phyloP scores from a whole-genome alignment of 192 early-diverging fungal species.

The Coemansia sp. region DNA sequence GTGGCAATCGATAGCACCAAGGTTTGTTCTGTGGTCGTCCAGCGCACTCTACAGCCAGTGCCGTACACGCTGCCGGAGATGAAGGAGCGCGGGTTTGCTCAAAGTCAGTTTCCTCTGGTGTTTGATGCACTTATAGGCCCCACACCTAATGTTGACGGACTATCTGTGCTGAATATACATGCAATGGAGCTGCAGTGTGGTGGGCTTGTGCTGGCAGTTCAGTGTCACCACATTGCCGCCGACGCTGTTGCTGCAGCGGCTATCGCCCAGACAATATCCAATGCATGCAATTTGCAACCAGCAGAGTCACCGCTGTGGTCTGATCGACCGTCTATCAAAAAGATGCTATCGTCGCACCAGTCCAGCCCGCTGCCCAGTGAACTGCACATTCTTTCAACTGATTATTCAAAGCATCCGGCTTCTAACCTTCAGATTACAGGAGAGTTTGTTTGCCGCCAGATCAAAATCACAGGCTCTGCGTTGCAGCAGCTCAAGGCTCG shows the following conservation, averaged over 20 bases:
- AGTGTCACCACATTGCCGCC: slow-evolving; percentile 20
- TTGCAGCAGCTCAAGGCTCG: neutral
- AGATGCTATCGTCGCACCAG: neutral
- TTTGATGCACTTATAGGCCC: slow-evolving; percentile 6
- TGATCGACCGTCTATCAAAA: neutral
- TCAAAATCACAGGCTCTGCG: neutral
- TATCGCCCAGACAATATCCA: slow-evolving; percentile 11
- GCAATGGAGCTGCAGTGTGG: slow-evolving; percentile 12
- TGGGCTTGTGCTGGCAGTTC: slow-evolving; percentile 6
- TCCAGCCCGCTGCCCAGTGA: neutral
- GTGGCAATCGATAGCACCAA: neutral
- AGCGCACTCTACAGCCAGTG: neutral
- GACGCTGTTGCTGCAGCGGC: slow-evolving; percentile 10
- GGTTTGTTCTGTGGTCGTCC: neutral
- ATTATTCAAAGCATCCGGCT: neutral
- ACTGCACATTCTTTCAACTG: no score
- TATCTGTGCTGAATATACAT: slow-evolving; percentile 13
- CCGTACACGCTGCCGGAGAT: slow-evolving; percentile 7
- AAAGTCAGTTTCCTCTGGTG: slow-evolving; percentile 16
- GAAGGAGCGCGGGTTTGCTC: slow-evolving; percentile 11
- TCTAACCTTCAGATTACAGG: neutral
- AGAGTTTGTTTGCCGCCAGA: slow-evolving; percentile 1
- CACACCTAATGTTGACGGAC: slow-evolving; percentile 10
- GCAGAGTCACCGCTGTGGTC: neutral
- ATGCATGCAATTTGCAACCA: neutral